Base-by-base conservation (phyloP, 306 rosid genomes). In the Lathyrus oleraceus region DNA sequence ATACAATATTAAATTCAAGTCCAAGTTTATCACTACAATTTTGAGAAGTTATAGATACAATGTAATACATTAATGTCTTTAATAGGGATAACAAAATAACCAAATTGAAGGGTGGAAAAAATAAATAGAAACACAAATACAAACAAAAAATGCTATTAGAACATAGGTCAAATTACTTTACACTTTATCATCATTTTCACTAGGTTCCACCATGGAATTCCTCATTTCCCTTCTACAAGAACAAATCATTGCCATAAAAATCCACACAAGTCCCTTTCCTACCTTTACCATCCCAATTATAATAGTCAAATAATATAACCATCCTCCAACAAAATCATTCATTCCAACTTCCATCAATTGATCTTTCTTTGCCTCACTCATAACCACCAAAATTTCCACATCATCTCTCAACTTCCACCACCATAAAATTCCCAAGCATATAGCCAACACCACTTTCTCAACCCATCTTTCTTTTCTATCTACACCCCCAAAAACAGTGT, bases 401-500 rank as follows among this genome's bases (percentile, higher is more conserved):
- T 90, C 95, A 16, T 81, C 89, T 75, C 95, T 85, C 72, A 94
- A 53, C 73, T 75, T 82, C 98, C 90, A 90, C 85, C 89, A 94
- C 98, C 98, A 94, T 27, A 94, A 43, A 0, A 30, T 63, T 10
- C 89, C 89, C 10, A 88, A 74, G 77, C 92, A 76, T 5, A 61
- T 77, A 0, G 89, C 91, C 74, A 81, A 17, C 1, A 62, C 88
- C 67, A 78, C 81, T 71, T 78, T 82, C 49, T 83, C 96, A 14
- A 59, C 61, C 95, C 89, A 84, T 45, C 65, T 83, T 25, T 88
- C 91, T 60, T 79, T 53, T 47, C 81, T 76, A 5, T 4, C 60
- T 5, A 20, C 58, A n/a, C 9, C 79, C 6, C 88, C 84, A 0
- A 85, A 79, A 67, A 94, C 77, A 0, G 96, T 81, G 73, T 94